These are phyloP conservation scores for Bassia scoparia DNA, from an alignment of 148 eudicot species.

Conservation along the genomic window DNA sequence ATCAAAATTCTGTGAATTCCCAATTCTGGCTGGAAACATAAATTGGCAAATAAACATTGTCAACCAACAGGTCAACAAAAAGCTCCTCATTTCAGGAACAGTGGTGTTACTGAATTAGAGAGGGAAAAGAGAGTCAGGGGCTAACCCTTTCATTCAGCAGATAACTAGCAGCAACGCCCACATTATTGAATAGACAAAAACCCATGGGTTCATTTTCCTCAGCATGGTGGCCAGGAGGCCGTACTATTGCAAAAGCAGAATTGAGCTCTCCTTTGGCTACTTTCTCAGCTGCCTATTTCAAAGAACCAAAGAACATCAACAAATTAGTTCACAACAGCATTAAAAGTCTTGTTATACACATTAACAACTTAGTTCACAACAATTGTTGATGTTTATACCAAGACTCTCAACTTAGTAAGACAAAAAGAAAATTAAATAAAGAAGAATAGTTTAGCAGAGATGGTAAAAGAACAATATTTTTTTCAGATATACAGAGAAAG, in stretches of 20 bases:
- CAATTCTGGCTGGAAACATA: conserved; percentile 51
- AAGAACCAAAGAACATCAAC: conserved; percentile 17
- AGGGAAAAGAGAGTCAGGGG: neutral
- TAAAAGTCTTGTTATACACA: too few species aligned
- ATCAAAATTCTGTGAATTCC: conserved; percentile 75
- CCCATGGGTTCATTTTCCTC: conserved; percentile 90
- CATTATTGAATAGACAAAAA: conserved; percentile 88
- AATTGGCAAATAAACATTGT: conserved; percentile 9
- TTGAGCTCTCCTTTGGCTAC: conserved; percentile 88
- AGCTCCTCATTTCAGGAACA: neutral
- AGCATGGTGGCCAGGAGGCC: conserved; percentile 99
- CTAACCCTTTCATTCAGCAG: conserved; percentile 77
- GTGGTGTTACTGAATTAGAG: neutral
- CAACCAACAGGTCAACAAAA: neutral
- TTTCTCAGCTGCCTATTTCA: conserved; percentile 66
- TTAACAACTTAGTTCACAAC: too few species aligned
- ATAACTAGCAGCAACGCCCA: conserved; percentile 81
- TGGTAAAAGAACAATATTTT: too few species aligned
- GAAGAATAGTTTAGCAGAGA: too few species aligned
- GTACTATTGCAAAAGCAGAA: conserved; percentile 93
- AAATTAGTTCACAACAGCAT: conserved; percentile 12
- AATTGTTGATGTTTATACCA: too few species aligned
- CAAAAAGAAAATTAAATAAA: too few species aligned
- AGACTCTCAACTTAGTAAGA: too few species aligned
- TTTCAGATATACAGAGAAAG: too few species aligned